A percentile compares a stretch with the other conserved stretches of the same genome.
Conservation (phyloP, 805 yeast species). For the Kuraishia capsulata region DNA sequence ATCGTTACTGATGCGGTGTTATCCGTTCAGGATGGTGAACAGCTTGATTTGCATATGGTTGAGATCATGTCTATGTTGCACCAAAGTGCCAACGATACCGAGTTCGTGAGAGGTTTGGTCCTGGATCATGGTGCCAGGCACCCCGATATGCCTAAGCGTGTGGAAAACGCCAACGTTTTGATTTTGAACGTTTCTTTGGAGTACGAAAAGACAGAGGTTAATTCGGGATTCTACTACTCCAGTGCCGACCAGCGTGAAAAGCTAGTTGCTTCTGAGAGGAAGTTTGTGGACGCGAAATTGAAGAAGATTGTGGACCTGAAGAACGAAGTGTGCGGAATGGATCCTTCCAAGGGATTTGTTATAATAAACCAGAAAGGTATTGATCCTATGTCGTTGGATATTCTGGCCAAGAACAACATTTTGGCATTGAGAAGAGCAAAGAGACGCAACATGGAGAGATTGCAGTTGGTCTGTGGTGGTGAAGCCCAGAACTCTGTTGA, state of each 20-base stretch:
- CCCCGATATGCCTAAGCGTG: constrained; percentile 95
- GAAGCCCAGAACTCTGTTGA: constrained; percentile 97
- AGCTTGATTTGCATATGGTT: constrained; percentile 89
- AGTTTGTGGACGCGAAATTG: constrained; percentile 89
- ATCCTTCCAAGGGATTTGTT: constrained; percentile 71
- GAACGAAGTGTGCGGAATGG: constrained; percentile 80
- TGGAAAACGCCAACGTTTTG: constrained; percentile 75
- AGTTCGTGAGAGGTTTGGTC: constrained; percentile 80
- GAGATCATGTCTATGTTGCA: constrained; percentile 99
- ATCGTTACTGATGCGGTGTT: constrained; percentile 95
- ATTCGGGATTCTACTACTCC: constrained; percentile 91
- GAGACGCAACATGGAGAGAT: constrained; percentile 97
- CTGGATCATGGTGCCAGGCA: constrained; percentile 98
- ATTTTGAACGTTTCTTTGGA: constrained; percentile 91
- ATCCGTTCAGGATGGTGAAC: constrained; percentile 48
- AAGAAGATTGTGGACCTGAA: constrained; percentile 87
- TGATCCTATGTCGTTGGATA: constrained; percentile 95
- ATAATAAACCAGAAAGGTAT: constrained; percentile 97
- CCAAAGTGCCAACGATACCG: constrained; percentile 75
- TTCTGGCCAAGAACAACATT: constrained; percentile 86
- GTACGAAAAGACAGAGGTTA: constrained; percentile 96
- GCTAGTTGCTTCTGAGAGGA: constrained; percentile 86
- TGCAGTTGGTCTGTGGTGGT: constrained; percentile 94
- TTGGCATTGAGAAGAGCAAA: constrained; percentile 96
- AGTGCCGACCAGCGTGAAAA: constrained; percentile 94